phyloP scores from a whole-genome alignment of 2,329 filamentous ascomycete genomes.

The Talaromyces marneffei region DNA sequence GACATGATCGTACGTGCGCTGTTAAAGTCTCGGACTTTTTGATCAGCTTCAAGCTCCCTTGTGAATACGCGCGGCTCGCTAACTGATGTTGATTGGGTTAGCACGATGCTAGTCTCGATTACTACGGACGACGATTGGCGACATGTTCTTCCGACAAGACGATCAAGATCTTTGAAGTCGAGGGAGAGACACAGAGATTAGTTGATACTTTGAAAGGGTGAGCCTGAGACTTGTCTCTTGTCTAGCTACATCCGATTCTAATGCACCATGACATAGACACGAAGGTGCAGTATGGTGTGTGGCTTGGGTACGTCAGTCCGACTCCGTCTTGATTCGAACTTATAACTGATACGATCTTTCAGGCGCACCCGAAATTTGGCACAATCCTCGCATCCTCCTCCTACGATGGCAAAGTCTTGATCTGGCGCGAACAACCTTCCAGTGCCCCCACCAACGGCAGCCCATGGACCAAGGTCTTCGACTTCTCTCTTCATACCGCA shows the following conservation, averaged over 20 bases:
- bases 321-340: neutral
- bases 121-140: conserved; percentile 91
- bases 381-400: conserved; percentile 93
- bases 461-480: conserved; percentile 81
- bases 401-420: conserved; percentile 96
- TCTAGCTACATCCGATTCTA: conserved; percentile 4
- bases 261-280: conserved; percentile 54
- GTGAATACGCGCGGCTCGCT: neutral
- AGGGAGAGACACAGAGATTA: conserved; percentile 82
- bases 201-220: conserved; percentile 94
- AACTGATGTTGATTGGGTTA: conserved; percentile 28
- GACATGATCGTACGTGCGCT: conserved; percentile 89
- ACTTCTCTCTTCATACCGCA: conserved; percentile 88
- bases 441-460: conserved; percentile 36
- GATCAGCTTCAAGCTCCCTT: neutral
- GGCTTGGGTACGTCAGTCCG: conserved; percentile 60
- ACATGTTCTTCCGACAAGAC: conserved; percentile 98
- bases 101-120: conserved; percentile 98
- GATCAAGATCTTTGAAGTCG: conserved; percentile 98
- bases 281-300: conserved; percentile 98
- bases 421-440: conserved; percentile 80
- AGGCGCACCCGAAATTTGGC: conserved; percentile 94
- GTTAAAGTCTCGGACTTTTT: neutral
- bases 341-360: neutral
- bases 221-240: conserved; percentile 13